Conservation (phyloP, 176 grass and related monocot genomes). For the Oryza coarctata region DNA sequence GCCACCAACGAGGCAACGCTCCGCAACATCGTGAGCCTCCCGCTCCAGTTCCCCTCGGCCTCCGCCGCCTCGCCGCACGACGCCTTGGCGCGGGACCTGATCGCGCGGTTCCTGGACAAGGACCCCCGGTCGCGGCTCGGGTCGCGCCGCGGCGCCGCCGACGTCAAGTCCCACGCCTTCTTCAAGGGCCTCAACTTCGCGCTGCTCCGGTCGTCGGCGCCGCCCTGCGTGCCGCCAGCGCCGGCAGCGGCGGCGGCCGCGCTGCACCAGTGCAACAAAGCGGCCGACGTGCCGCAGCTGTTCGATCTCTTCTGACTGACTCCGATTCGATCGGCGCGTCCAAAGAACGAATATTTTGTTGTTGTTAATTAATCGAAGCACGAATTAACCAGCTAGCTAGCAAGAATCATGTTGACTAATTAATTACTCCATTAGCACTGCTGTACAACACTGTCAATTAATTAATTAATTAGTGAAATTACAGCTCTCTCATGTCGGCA, state of each 20-base stretch:
- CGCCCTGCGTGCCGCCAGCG: slow-evolving; percentile 55
- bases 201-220: slow-evolving; percentile 64
- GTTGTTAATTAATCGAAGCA: not conserved
- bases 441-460: slow-evolving; percentile 29
- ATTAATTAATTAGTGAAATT: slow-evolving; percentile 24
- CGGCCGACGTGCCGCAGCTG: slow-evolving; percentile 36
- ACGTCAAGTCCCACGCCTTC: slow-evolving; percentile 80
- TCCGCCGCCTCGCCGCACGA: not conserved
- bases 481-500: slow-evolving; percentile 21
- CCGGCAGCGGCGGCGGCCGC: not conserved
- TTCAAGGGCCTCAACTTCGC: slow-evolving; percentile 86
- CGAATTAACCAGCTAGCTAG: slow-evolving; percentile 34
- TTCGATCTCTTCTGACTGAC: slow-evolving; percentile 64
- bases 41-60: slow-evolving; percentile 48
- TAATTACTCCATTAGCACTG: slow-evolving; percentile 28
- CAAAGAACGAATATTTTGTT: slow-evolving; percentile 2
- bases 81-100: slow-evolving; percentile 61
- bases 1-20: slow-evolving; percentile 67
- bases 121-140: slow-evolving; percentile 65
- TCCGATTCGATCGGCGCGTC: not conserved
- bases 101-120: slow-evolving; percentile 68
- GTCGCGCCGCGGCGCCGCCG: slow-evolving; percentile 60
- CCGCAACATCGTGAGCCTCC: slow-evolving; percentile 70
- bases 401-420: slow-evolving; percentile 35
- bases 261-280: slow-evolving; percentile 39